Evolutionary conservation across 2,329 filamentous ascomycete genomes (phyloP), one percentile per base, ranked within the genome.

Genomic region (Elsinoe fawcettii): DNA sequence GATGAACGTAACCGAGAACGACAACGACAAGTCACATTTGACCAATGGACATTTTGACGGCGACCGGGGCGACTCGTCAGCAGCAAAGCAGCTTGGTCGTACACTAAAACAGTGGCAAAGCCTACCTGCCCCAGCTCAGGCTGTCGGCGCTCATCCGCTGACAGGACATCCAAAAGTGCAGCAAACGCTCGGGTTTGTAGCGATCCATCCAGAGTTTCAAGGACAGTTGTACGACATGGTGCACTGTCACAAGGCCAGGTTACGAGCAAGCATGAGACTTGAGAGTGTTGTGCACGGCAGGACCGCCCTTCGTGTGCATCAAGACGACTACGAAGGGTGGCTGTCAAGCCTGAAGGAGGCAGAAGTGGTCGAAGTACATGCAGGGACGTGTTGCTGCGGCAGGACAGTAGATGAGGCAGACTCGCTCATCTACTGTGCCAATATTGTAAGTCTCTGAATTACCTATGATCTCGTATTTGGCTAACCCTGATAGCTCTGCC

Each of bases 391-490:
- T 43, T 43, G 55, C 2, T 65, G 64, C 41, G 61, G 61, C n/a
- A 27, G 58, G 20, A 30, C 55, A 1, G 61, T 60, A 5, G 16
- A 22, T 8, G 58, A 57, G 11, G 32, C 47, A 8, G 59, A 59
- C 6, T 57, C 47, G n/a, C 47, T 55, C 22, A 61, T 66, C 18
- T 57, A 51, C 11, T 67, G 66, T 44, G 59, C 60, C 1, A 63
- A 66, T 34, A 51, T 46, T 16, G 62, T 62, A 56, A 60, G 62
- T 61, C 11, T 18, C 39, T 18, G n/a, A 9, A n/a, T n/a, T 18
- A 3, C n/a, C 16, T 20, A 16, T 8, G 3, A 6, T 8, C n/a
- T 20, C 14, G 8, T 8, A 8, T 16, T 3, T 23, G 22, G 3
- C 58, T 5, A 55, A 59, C 22, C 3, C 32, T 18, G 5, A 9